Evolutionary conservation across 306 rosid species (phyloP), one percentile per base, ranked within the genome.

Genomic region (Spatholobus suberectus): DNA sequence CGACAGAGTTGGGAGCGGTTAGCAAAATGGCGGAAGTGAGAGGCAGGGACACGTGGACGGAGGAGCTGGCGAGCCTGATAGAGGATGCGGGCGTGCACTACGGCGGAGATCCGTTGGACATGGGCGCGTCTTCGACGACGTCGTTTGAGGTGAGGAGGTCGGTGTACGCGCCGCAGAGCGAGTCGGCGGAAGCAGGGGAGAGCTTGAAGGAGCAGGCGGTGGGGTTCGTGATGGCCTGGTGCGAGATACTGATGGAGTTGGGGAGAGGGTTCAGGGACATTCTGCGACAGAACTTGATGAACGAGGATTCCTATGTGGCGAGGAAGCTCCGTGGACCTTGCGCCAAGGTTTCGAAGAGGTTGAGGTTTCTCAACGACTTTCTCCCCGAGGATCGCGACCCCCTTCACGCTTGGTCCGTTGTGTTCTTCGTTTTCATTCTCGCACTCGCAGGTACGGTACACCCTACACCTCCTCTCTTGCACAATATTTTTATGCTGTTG

Each of bases 351-450:
- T 84, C 90, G 7, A 90, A 83, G 29, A 89, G 96, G 70, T 86
- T 96, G 86, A 87, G 91, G 1, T 96, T 84, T 85, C 65, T 96
- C 83, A 91, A 96, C 46, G 97, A 93, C 62, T 91, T 82, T 62
- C 86, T 94, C 89, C 99, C 99, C 8, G 99, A 96, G 84, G 98
- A 96, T 92, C 98, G 98, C 35, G 96, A 96, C 85, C 99, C 99
- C 24, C 73, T 89, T 82, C 94, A 90, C 34, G 92, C 99, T 10
- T 96, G 99, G 98, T 87, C 93, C 14, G 89, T 96, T 62, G 89
- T 96, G 4, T 73, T 96, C 84, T 85, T 85, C 82, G 97, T 96
- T 51, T 90, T 86, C 73, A 26, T 96, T 84, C 90, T 96, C 59
- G 94, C 99, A 0, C 85, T 96, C 5, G 87, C 92, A 84, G 99